A percentile compares a stretch with the other conserved stretches of the same genome.
These are phyloP conservation scores for Starmera caribaea DNA, from an alignment of 805 yeast genomes.

Conservation along the genomic window DNA sequence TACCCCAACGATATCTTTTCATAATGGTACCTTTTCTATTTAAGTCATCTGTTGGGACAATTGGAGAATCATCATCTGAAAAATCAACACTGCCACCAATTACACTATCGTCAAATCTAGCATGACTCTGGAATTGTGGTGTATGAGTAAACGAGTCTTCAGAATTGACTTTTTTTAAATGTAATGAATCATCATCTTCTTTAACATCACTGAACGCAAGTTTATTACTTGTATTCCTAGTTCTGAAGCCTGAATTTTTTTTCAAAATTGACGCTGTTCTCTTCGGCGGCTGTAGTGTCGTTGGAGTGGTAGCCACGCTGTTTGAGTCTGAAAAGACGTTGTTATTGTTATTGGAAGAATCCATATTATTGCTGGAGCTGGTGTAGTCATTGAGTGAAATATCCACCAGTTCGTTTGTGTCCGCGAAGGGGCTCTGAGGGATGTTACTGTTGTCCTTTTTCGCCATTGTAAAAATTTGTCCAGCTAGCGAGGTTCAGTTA, in stretches of 20 bases:
- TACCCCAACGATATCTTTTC: constrained; percentile 86
- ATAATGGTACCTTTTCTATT: constrained; percentile 39
- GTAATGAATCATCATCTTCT: constrained; percentile 4
- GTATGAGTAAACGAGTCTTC: constrained; percentile 15
- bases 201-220: constrained; percentile 16
- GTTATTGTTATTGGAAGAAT: background rate
- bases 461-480: background rate
- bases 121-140: constrained; percentile 15
- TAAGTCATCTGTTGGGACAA: background rate
- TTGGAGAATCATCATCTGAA: constrained; percentile 4
- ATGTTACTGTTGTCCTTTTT: constrained; percentile 9
- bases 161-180: constrained; percentile 10
- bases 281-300: constrained; percentile 5
- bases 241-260: constrained; percentile 2
- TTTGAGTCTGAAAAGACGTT: background rate
- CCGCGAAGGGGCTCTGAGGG: constrained; percentile 19
- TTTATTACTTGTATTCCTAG: constrained; percentile 12
- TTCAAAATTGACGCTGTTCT: constrained; percentile 13
- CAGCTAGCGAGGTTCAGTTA: background rate
- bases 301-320: background rate
- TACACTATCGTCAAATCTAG: constrained; percentile 14
- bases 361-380: too few species aligned
- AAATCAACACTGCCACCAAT: background rate
- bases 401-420: constrained; percentile 16
- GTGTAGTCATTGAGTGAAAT: constrained; percentile 8